These are phyloP conservation scores for Coemansia sp. DNA, from an alignment of 192 early-diverging fungal species.

Conservation along the genomic window DNA sequence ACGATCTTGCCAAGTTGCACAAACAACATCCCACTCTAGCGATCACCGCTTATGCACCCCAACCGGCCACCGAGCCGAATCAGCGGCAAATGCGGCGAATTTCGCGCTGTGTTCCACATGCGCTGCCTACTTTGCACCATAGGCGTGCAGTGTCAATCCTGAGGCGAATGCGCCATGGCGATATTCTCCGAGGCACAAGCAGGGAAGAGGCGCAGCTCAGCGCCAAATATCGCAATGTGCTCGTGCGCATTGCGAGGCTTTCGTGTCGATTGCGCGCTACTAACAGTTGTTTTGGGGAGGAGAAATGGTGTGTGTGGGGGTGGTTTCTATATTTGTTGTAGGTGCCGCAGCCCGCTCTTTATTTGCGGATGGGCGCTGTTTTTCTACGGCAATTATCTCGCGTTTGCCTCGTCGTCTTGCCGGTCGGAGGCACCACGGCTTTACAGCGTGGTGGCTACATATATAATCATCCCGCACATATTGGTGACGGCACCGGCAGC, in stretches of 20 bases:
- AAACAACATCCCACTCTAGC: neutral
- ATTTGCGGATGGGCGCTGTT: slow-evolving; percentile 65
- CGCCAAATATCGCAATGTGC: slow-evolving; percentile 10
- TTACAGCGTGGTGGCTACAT: slow-evolving; percentile 61
- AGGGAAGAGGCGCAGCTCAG: neutral
- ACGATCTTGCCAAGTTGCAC: neutral
- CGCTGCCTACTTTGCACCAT: neutral
- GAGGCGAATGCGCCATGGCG: neutral
- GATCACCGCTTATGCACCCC: neutral
- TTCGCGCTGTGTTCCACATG: neutral
- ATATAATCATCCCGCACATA: slow-evolving; percentile 68
- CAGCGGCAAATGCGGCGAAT: neutral
- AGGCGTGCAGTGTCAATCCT: neutral
- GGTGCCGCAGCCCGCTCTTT: slow-evolving; percentile 61
- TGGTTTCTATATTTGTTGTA: slow-evolving; percentile 22
- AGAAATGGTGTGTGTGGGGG: neutral
- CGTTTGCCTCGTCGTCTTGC: slow-evolving; percentile 51
- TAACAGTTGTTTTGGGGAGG: slow-evolving; percentile 5
- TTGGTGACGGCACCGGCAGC: slow-evolving; percentile 23
- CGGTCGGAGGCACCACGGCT: slow-evolving; percentile 54
- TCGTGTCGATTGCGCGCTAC: neutral
- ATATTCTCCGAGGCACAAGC: neutral
- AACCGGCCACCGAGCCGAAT: slow-evolving; percentile 1
- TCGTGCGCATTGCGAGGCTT: neutral
- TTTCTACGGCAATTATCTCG: slow-evolving; percentile 67